These are phyloP conservation scores for Boletus sensibilis DNA, from an alignment of 768 basidiomycete genomes.

Conservation along the genomic window DNA sequence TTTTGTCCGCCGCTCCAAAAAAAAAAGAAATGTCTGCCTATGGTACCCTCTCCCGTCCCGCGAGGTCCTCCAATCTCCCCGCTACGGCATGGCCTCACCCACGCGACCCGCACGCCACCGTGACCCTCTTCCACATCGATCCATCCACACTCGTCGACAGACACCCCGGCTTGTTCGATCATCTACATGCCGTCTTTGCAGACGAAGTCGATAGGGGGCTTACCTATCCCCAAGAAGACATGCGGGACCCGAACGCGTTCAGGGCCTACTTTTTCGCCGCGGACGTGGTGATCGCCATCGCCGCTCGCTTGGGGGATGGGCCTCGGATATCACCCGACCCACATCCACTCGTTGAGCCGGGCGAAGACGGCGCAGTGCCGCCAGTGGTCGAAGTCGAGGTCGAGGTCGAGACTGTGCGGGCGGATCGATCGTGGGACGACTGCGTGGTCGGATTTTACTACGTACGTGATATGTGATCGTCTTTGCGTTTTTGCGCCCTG, in stretches of 20 bases:
- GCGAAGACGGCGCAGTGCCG: neutral
- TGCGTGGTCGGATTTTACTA: conserved; percentile 80
- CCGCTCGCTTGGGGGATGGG: neutral
- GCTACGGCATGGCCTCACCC: conserved; percentile 48
- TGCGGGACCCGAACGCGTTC: conserved; percentile 54
- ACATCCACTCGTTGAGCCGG: neutral
- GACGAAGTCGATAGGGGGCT: conserved; percentile 69
- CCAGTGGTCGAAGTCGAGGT: conserved; percentile 10
- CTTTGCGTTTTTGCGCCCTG: neutral
- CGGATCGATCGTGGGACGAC: conserved; percentile 59
- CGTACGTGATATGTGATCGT: conserved; percentile 39
- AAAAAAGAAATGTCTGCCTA: conserved; percentile 65
- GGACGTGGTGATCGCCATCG: conserved; percentile 71
- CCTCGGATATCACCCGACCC: neutral
- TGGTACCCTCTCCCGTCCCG: conserved; percentile 50
- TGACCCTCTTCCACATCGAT: conserved; percentile 40
- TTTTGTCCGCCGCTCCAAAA: neutral
- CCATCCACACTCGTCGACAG: conserved; percentile 21
- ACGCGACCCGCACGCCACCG: conserved; percentile 17
- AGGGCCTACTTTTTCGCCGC: conserved; percentile 74
- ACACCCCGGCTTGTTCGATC: conserved; percentile 53
- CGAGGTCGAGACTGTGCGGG: conserved; percentile 45
- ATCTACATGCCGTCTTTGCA: conserved; percentile 64
- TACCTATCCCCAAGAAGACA: conserved; percentile 85
- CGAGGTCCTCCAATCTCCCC: conserved; percentile 35